Evolutionary conservation across 371 early-diverging fungal species (phyloP).

Genomic region (Rhizopus delemar): DNA sequence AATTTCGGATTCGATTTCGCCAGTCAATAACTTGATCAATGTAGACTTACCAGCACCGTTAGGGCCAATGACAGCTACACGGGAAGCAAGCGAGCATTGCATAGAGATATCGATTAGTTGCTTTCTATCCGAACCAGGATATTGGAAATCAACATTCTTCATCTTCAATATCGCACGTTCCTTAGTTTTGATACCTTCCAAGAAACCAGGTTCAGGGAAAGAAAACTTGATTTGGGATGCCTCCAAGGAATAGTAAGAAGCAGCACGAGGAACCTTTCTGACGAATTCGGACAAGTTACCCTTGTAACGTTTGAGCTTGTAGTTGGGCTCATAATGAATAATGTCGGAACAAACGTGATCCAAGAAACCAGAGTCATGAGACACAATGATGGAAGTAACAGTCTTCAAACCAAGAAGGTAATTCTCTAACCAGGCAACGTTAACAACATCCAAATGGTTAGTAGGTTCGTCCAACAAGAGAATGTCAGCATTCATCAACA

Average conservation of each 20-base stretch:
- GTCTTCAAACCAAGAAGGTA: conserved; percentile 69
- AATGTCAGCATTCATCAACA: conserved; percentile 82
- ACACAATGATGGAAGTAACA: conserved; percentile 81
- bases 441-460: conserved; percentile 85
- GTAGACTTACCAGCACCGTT: conserved; percentile 82
- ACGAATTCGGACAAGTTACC: conserved; percentile 87
- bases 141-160: conserved; percentile 65
- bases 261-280: conserved; percentile 74
- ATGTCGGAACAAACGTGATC: conserved; percentile 84
- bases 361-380: conserved; percentile 87
- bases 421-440: conserved; percentile 82
- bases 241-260: conserved; percentile 70
- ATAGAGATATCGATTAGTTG: conserved; percentile 58
- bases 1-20: conserved; percentile 50
- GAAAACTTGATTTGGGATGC: conserved; percentile 58
- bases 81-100: conserved; percentile 67
- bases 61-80: conserved; percentile 71
- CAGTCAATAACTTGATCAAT: conserved; percentile 80
- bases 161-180: conserved; percentile 70
- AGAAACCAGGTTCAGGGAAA: conserved; percentile 71
- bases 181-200: conserved; percentile 76
- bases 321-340: conserved; percentile 71
- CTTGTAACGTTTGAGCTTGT: conserved; percentile 75
- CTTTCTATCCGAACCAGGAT: conserved; percentile 62
- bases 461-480: conserved; percentile 90